Evolutionary conservation across 2,329 filamentous ascomycete genomes (phyloP).

Genomic region (Ceratocystis diversiconidia): DNA sequence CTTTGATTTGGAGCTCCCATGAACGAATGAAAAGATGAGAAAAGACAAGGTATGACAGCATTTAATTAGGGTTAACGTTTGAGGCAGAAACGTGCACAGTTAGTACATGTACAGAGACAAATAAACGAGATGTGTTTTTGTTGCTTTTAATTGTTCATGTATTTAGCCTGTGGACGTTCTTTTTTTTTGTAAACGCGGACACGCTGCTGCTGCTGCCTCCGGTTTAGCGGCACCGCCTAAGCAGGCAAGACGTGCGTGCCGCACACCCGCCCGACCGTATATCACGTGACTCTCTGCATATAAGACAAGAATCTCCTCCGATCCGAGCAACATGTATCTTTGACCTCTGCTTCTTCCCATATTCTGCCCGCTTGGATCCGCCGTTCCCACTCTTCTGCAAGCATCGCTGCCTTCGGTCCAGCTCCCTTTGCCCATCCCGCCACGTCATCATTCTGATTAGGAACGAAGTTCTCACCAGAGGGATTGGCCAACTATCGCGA

Average conservation of each 20-base stretch:
- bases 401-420: background rate
- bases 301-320: background rate
- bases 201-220: background rate
- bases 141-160: too few relatives aligned
- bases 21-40: background rate
- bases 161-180: background rate
- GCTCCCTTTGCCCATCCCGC: background rate
- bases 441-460: background rate
- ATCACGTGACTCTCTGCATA: background rate
- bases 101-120: too few relatives aligned
- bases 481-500: too few relatives aligned
- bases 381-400: background rate
- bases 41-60: background rate
- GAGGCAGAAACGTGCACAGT: too few relatives aligned
- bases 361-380: background rate
- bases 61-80: background rate
- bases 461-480: too few relatives aligned
- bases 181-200: background rate
- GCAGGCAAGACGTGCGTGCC: background rate
- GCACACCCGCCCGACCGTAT: background rate
- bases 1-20: conserved; percentile 11
- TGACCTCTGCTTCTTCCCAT: background rate
- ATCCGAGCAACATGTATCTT: background rate
- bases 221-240: background rate
- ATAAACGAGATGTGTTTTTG: too few relatives aligned